A percentile compares a stretch with the other conserved stretches of the same genome.
These are phyloP conservation scores for Rusavskia elegans DNA, from an alignment of 495 filamentous ascomycete species.

Conservation along the genomic window DNA sequence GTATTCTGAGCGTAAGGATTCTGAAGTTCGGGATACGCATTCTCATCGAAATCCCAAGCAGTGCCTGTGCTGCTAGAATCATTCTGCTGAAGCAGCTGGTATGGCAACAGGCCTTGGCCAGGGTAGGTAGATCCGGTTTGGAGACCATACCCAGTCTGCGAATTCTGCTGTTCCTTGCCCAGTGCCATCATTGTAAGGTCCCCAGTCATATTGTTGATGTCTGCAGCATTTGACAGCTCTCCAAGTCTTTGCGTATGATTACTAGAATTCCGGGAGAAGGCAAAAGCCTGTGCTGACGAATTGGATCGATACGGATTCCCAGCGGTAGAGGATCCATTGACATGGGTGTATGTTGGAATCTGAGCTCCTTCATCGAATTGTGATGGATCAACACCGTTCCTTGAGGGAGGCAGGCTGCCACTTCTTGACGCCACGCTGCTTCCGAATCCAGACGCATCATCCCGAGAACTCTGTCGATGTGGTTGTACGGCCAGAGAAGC, in stretches of 20 bases:
- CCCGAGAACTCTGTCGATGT: conserved; percentile 6
- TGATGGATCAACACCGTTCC: conserved; percentile 16
- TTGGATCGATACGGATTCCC: conserved; percentile 4
- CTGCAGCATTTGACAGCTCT: conserved; percentile 3
- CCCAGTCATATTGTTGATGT: conserved; percentile 5
- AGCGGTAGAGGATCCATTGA: background rate
- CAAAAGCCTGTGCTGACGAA: conserved; percentile 4
- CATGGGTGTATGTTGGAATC: conserved; percentile 3
- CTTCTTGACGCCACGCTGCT: conserved; percentile 21
- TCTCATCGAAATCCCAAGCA: background rate
- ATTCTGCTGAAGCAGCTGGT: background rate
- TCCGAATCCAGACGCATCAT: conserved; percentile 11
- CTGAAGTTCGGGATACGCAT: background rate
- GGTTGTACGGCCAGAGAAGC: conserved; percentile 3
- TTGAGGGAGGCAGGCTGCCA: conserved; percentile 25
- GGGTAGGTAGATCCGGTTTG: conserved; percentile 1
- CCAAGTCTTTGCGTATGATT: background rate
- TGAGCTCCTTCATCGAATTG: conserved; percentile 5
- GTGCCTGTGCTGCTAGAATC: background rate
- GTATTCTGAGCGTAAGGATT: background rate
- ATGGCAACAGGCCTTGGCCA: background rate
- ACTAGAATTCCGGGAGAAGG: background rate
- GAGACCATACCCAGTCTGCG: background rate
- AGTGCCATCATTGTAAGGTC: conserved; percentile 10
- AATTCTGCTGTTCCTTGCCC: conserved; percentile 4